Conservation (phyloP, 2,329 filamentous ascomycete genomes). For the Paraphoma sp. region DNA sequence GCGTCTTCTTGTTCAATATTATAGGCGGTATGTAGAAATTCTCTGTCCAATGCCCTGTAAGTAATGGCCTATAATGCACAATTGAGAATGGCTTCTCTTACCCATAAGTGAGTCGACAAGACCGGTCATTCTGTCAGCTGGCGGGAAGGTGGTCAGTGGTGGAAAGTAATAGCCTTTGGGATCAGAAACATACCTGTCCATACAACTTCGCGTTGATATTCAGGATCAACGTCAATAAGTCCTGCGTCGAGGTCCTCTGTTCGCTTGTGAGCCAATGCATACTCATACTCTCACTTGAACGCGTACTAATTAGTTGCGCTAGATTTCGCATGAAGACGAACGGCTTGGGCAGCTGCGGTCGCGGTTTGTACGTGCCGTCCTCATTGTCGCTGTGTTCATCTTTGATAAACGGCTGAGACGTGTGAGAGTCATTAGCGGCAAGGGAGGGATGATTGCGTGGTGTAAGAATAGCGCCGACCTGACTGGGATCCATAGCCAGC, state of each 20-base stretch:
- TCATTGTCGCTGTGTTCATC: constrained; percentile 17
- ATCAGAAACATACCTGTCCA: constrained; percentile 42
- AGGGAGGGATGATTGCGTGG: background rate
- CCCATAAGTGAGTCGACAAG: constrained; percentile 46
- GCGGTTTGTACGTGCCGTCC: constrained; percentile 25
- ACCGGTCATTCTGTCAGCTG: constrained; percentile 42
- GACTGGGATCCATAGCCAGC: constrained; percentile 13
- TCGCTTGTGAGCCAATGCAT: constrained; percentile 3
- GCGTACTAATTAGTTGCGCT: constrained; percentile 33
- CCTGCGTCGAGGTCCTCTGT: constrained; percentile 29
- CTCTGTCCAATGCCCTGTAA: constrained; percentile 19
- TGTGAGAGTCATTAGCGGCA: background rate
- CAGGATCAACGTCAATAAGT: constrained; percentile 51
- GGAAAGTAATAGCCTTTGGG: background rate
- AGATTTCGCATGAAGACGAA: constrained; percentile 25
- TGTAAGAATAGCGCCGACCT: constrained; percentile 9
- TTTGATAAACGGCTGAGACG: constrained; percentile 16
- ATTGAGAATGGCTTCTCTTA: constrained; percentile 4
- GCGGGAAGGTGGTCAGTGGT: background rate
- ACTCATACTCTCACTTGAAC: background rate
- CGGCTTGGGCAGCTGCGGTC: constrained; percentile 29
- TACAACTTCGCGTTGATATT: constrained; percentile 57
- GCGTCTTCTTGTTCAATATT: constrained; percentile 52
- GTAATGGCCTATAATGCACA: background rate
- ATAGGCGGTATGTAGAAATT: constrained; percentile 56